Percentiles rank a stretch among this genome's conserved stretches.
These are phyloP conservation scores for Nannizziopsis barbatae DNA, from an alignment of 2,329 filamentous ascomycete genomes.

Conservation along the genomic window DNA sequence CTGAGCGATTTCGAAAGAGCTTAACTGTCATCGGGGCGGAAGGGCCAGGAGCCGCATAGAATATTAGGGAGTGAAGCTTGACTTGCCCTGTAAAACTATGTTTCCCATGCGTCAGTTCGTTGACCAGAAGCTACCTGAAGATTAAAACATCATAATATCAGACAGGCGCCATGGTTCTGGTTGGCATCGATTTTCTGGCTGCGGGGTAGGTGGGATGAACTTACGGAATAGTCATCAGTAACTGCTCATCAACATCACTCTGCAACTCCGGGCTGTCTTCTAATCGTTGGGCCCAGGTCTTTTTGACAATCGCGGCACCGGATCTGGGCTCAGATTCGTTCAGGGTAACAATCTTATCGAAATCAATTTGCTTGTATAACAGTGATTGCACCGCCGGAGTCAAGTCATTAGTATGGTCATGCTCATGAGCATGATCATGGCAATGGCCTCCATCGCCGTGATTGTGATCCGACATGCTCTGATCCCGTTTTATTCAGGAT, in stretches of 20 bases:
- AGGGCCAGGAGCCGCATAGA: slow-evolving; percentile 62
- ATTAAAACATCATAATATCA: no score
- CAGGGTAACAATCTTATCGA: slow-evolving; percentile 69
- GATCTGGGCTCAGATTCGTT: slow-evolving; percentile 64
- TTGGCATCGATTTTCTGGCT: not conserved
- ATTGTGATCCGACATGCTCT: slow-evolving; percentile 21
- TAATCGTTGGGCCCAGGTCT: slow-evolving; percentile 80
- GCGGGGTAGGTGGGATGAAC: slow-evolving; percentile 25
- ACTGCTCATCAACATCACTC: slow-evolving; percentile 82
- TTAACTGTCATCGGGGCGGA: slow-evolving; percentile 73
- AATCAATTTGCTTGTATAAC: slow-evolving; percentile 85
- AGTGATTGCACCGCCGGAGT: slow-evolving; percentile 82
- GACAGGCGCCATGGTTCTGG: no score
- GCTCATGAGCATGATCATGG: slow-evolving; percentile 47
- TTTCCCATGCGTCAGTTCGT: not conserved
- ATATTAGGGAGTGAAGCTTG: slow-evolving; percentile 77
- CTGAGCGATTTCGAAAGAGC: slow-evolving; percentile 74
- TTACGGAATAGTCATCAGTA: slow-evolving; percentile 85
- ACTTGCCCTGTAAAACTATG: slow-evolving; percentile 81
- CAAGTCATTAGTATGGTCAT: slow-evolving; percentile 87
- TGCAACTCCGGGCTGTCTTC: slow-evolving; percentile 60
- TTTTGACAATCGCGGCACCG: slow-evolving; percentile 67
- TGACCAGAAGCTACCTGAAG: not conserved
- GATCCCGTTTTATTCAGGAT: not conserved
- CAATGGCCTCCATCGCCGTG: slow-evolving; percentile 38